Percentiles rank a stretch among this genome's conserved stretches.
Evolutionary conservation across 345 rosid genomes (phyloP).

Genomic region (Rhodamnia rubescens): DNA sequence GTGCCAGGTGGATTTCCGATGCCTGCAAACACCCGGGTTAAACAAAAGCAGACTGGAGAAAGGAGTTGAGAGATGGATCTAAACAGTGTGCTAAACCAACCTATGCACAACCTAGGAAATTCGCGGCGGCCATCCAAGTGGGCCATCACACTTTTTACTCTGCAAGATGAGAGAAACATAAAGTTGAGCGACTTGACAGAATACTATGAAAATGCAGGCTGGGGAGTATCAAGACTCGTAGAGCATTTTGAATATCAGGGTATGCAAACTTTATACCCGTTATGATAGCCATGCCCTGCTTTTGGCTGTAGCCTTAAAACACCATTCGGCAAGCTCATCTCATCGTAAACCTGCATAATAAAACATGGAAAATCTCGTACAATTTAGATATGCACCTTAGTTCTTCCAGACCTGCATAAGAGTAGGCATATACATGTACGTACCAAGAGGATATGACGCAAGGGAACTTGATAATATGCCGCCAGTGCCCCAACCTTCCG

Average conservation of each 20-base stretch:
- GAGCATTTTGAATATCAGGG: background rate
- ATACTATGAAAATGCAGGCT: background rate
- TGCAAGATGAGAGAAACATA: slow-evolving; percentile 19
- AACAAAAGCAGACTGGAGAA: background rate
- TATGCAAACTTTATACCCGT: slow-evolving; percentile 43
- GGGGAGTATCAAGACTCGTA: background rate
- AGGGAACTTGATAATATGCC: slow-evolving; percentile 76
- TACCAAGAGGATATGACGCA: slow-evolving; percentile 84
- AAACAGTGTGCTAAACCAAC: slow-evolving; percentile 9
- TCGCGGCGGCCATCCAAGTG: slow-evolving; percentile 61
- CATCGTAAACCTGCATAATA: slow-evolving; percentile 55
- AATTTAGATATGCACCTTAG: background rate
- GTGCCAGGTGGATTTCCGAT: slow-evolving; percentile 85
- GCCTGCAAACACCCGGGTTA: slow-evolving; percentile 24
- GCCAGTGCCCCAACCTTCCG: slow-evolving; percentile 88
- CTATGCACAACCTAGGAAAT: slow-evolving; percentile 76
- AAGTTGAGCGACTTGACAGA: background rate
- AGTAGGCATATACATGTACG: background rate
- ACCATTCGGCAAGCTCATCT: slow-evolving; percentile 91
- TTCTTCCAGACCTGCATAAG: background rate
- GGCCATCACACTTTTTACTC: slow-evolving; percentile 66
- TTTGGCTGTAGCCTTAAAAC: slow-evolving; percentile 74
- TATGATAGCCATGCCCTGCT: slow-evolving; percentile 87
- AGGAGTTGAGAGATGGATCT: background rate
- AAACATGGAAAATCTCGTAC: background rate